phyloP scores from a whole-genome alignment of 2,329 filamentous ascomycete species.

The Penicillium corylophilum region DNA sequence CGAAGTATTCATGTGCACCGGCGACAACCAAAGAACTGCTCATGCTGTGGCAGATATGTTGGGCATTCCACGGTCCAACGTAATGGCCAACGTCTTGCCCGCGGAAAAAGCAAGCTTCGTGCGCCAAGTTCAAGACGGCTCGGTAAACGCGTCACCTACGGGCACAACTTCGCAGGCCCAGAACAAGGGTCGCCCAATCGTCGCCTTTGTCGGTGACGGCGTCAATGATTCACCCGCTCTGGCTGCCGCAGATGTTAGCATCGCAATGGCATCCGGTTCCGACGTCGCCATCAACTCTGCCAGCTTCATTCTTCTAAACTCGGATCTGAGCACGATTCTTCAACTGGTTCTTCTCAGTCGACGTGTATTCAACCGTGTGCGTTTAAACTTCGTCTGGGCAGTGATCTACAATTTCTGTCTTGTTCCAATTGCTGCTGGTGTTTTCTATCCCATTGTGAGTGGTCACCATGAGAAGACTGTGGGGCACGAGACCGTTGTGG shows the following conservation, averaged over 20 bases:
- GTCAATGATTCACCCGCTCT: constrained; percentile 84
- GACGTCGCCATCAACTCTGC: constrained; percentile 81
- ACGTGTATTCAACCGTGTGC: constrained; percentile 73
- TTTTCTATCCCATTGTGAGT: constrained; percentile 63
- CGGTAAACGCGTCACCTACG: constrained; percentile 1
- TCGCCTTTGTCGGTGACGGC: constrained; percentile 84
- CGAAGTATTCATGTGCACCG: constrained; percentile 87
- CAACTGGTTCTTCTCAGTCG: constrained; percentile 70
- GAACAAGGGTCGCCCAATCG: constrained; percentile 50
- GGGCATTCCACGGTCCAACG: constrained; percentile 70
- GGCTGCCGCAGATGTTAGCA: constrained; percentile 76
- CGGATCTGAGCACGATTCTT: constrained; percentile 67
- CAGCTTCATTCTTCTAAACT: constrained; percentile 76
- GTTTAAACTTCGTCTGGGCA: constrained; percentile 84
- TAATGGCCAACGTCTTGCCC: constrained; percentile 84
- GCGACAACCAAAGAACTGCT: constrained; percentile 85
- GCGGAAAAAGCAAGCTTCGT: constrained; percentile 65
- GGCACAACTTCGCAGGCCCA: constrained; percentile 9
- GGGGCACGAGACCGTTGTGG: constrained; percentile 33
- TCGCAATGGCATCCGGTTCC: constrained; percentile 76
- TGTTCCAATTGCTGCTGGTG: constrained; percentile 77
- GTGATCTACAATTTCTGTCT: constrained; percentile 76
- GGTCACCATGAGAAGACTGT: constrained; percentile 36
- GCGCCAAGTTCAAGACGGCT: constrained; percentile 34
- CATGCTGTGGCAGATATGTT: constrained; percentile 72